Evolutionary conservation across 2,329 filamentous ascomycete species (phyloP).

Genomic region (Bipolaris oryzae): DNA sequence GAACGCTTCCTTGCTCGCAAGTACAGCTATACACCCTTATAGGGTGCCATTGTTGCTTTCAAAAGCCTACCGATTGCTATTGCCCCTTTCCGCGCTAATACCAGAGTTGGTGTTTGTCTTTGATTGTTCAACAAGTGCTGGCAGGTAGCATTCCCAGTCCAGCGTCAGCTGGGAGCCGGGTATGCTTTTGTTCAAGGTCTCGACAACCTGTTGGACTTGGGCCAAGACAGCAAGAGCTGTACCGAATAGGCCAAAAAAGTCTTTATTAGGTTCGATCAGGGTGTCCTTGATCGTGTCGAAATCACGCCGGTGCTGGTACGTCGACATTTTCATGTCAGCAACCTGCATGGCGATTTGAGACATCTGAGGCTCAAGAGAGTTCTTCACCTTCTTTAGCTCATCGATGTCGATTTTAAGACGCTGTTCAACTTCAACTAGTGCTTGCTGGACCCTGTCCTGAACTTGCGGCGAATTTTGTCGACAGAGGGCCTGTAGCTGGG

Average conservation of each 20-base stretch:
- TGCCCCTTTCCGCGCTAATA: not conserved
- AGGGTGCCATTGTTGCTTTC: no score
- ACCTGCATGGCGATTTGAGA: not conserved
- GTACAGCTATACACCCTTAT: no score
- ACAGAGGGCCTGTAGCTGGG: slow-evolving; percentile 4
- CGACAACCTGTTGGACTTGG: slow-evolving; percentile 14
- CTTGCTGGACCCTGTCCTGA: not conserved
- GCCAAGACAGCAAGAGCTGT: not conserved
- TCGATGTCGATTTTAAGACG: not conserved
- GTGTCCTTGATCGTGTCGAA: slow-evolving; percentile 8
- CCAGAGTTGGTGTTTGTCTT: not conserved
- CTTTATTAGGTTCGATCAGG: slow-evolving; percentile 14
- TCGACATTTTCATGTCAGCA: not conserved
- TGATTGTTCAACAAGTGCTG: not conserved
- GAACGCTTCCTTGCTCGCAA: no score
- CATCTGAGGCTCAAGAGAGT: not conserved
- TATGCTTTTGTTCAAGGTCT: slow-evolving; percentile 20
- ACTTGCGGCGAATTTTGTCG: not conserved
- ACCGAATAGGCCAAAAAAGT: slow-evolving; percentile 8
- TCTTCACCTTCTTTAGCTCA: not conserved
- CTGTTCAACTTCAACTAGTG: not conserved
- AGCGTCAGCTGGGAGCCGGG: slow-evolving; percentile 5
- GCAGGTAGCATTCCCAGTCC: slow-evolving; percentile 3
- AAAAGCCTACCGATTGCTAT: slow-evolving; percentile 1
- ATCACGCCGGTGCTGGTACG: slow-evolving; percentile 3